Conservation (phyloP, 2,329 filamentous ascomycete genomes). For the Emmonsiellopsis sp. region DNA sequence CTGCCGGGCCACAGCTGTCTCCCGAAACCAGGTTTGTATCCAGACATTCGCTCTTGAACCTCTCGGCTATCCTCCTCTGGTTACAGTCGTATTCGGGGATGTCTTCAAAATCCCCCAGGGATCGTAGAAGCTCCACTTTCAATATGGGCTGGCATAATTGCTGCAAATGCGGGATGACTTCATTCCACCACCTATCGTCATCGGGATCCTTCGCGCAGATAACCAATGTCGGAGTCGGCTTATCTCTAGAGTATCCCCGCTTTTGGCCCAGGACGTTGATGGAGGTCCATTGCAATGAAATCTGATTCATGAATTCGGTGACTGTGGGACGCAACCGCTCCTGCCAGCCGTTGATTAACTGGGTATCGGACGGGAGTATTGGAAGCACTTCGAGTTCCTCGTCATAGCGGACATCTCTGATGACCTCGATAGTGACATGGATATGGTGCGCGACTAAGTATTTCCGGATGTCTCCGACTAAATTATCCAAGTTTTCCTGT, state of each 20-base stretch:
- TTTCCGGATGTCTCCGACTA: neutral
- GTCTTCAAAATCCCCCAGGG: too few species aligned
- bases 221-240: neutral
- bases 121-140: neutral
- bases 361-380: neutral
- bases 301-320: neutral
- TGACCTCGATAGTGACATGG: neutral
- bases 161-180: neutral
- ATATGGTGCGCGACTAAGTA: neutral
- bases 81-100: too few species aligned
- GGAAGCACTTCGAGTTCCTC: too few species aligned
- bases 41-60: too few species aligned
- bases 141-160: neutral
- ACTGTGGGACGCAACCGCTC: neutral
- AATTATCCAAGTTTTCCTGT: neutral
- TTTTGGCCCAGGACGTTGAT: neutral
- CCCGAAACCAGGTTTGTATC: neutral
- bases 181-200: neutral
- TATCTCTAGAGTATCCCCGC: neutral
- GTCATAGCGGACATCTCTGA: neutral
- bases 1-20: neutral
- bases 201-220: neutral
- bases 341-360: neutral
- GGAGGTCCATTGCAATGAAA: neutral
- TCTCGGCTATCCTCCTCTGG: too few species aligned